Percentiles rank a stretch among this genome's conserved stretches.
phyloP scores from a whole-genome alignment of 2,329 filamentous ascomycete species.

The Stachybotrys chartarum region DNA sequence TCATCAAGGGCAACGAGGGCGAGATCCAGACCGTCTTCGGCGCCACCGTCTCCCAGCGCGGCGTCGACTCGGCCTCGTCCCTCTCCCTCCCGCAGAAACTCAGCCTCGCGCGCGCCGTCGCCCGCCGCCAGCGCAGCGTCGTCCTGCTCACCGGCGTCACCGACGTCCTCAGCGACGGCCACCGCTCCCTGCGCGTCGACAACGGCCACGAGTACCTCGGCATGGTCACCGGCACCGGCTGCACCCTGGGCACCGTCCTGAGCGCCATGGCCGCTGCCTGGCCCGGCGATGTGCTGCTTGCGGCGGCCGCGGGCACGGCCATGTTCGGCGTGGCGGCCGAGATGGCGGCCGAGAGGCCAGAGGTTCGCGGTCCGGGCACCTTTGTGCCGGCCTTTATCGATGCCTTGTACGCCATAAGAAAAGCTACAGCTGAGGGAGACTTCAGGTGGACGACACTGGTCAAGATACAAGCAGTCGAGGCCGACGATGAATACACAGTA shows the following conservation, averaged over 20 bases:
- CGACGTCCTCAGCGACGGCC: constrained; percentile 73
- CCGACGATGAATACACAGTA: constrained; percentile 7
- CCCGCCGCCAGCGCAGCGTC: constrained; percentile 61
- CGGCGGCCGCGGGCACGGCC: constrained; percentile 64
- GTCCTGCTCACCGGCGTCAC: constrained; percentile 75
- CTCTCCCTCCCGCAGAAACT: constrained; percentile 46
- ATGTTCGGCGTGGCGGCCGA: constrained; percentile 73
- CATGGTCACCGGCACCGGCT: constrained; percentile 73
- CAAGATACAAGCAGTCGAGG: constrained; percentile 35
- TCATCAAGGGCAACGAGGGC: constrained; percentile 92
- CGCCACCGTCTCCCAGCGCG: constrained; percentile 53
- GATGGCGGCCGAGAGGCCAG: constrained; percentile 52
- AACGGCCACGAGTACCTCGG: constrained; percentile 73
- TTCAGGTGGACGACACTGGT: constrained; percentile 44
- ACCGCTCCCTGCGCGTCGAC: constrained; percentile 55
- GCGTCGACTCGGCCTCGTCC: constrained; percentile 71
- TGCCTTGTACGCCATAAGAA: constrained; percentile 47
- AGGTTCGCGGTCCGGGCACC: constrained; percentile 73
- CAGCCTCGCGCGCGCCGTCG: constrained; percentile 57
- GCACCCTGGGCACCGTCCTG: constrained; percentile 75
- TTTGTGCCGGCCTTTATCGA: constrained; percentile 86
- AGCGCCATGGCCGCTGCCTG: constrained; percentile 66
- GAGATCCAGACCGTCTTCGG: constrained; percentile 73
- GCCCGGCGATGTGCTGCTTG: constrained; percentile 58
- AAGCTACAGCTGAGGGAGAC: constrained; percentile 39